Evolutionary conservation across 148 eudicot species (phyloP), one percentile per base, ranked within the genome.

Genomic region (Amaranthus cruentus): DNA sequence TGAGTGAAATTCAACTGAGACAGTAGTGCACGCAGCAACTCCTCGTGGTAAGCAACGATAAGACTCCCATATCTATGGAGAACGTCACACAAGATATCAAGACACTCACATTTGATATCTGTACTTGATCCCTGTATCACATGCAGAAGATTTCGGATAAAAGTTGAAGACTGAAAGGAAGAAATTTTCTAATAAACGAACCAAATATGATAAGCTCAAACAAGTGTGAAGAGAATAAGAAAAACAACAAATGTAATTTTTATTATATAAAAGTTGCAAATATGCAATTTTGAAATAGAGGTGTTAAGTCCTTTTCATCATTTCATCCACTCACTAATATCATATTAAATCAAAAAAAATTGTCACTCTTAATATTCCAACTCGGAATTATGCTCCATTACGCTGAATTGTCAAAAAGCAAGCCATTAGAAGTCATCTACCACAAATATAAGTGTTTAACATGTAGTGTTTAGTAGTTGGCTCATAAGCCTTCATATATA

Each of bases 61-160:
- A 89, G 74, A 88, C 83, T 92, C 62, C 99, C 99, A 81, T 88
- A 92, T 81, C 84, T 92, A 78, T 92, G 94, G 79, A 92, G 91
- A 78, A 88, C 84, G 70, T 96, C 97, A 64, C 91, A 87, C 72
- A 92, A 74, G 65, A 96, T 90, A 78, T 96, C 99, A 56, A 96
- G 91, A 78, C 91, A 88, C 84, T 92, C 99, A 73, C 99, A 96
- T 77, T 90, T 92, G 72, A 92, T 90, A 74, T 92, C 99, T 54
- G 87, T 81, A 78, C 82, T 89, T 83, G 84, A 82, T 74, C 83
- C 97, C 99, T 95, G 84, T 42, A 76, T 64, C 9, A 78, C 55
- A 70, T 38, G 52, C 56, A 80, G 46, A 71, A 14, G 55, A 21
- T 65, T 18, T 46, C 52, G 14, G 11, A 72, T 56, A 58, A 67